Evolutionary conservation across 208 protist species (phyloP), one percentile per base, ranked within the genome.

Genomic region (Naegleria fowleri): DNA sequence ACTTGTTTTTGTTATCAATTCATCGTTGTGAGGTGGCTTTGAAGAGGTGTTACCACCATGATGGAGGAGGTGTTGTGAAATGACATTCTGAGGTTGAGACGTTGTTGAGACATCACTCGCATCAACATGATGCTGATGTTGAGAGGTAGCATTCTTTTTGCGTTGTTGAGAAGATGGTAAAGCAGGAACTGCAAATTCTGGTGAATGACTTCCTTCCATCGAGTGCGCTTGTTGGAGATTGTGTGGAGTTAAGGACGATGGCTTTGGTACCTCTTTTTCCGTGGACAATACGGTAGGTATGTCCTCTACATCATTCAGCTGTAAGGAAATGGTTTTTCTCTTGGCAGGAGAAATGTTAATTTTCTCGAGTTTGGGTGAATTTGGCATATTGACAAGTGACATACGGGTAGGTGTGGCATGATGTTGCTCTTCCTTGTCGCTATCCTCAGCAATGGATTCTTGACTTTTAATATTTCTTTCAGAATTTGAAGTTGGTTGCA

Each of bases 301-400:
- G 43, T 48, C 43, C 7, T 9, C 43, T 48, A 7, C 43, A 48
- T 48, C 43, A 1, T 48, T 48, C 43, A 48, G 43, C 7, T 48
- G 5, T 48, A 48, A 48, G 43, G 43, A 48, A 48, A 48, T 48
- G 43, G 43, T 1, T 36, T 79, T 79, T 79, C n/a, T 25, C 29
- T 13, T 36, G 43, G 43, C 43, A 79, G 67, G 67, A 15, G 67
- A 79, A 79, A 79, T 79, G 11, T 67, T 67, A 13, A 79, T 11
- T n/a, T 79, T 79, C 25, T 79, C 29, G 9, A 79, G 25, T 36
- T 79, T 79, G 19, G 67, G 67, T 36, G 67, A 79, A 13, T 79
- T 79, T 79, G 67, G 67, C 67, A 79, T 79, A 79, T 79, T 79
- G 2, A 79, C 67, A 79, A 79, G 67, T 19, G 16, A 79, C n/a